A percentile compares a stretch with the other conserved stretches of the same genome.
These are phyloP conservation scores for Colletotrichum neosansevieriae DNA, from an alignment of 2,329 filamentous ascomycete species.

Conservation along the genomic window DNA sequence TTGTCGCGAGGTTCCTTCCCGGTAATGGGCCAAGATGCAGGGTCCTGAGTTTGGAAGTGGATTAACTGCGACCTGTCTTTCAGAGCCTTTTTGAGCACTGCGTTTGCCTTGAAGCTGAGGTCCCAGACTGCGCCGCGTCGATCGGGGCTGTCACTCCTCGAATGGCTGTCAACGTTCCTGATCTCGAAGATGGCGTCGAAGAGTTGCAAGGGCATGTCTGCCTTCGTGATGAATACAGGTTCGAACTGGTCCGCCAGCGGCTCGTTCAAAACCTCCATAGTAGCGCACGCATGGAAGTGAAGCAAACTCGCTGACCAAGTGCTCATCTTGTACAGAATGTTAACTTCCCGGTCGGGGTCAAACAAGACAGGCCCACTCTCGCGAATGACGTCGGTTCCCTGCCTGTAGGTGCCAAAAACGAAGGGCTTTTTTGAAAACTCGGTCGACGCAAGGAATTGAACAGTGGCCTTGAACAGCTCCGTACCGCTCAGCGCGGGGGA, in stretches of 20 bases:
- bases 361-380: slow-evolving; percentile 77
- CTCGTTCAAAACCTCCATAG: slow-evolving; percentile 81
- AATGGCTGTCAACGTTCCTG: slow-evolving; percentile 47
- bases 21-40: slow-evolving; percentile 60
- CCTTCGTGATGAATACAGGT: slow-evolving; percentile 80
- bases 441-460: slow-evolving; percentile 86
- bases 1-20: slow-evolving; percentile 3
- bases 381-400: slow-evolving; percentile 54
- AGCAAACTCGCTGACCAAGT: slow-evolving; percentile 83
- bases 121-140: slow-evolving; percentile 57
- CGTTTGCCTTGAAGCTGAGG: slow-evolving; percentile 70
- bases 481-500: slow-evolving; percentile 88
- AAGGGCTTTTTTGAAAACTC: slow-evolving; percentile 78
- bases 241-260: slow-evolving; percentile 84
- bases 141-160: slow-evolving; percentile 49
- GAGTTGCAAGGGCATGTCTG: slow-evolving; percentile 65
- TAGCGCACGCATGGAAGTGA: slow-evolving; percentile 79
- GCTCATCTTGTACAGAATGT: slow-evolving; percentile 91
- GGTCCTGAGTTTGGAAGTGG: slow-evolving; percentile 61
- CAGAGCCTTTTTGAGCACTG: slow-evolving; percentile 76
- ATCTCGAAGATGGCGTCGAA: slow-evolving; percentile 64
- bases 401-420: slow-evolving; percentile 60
- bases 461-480: slow-evolving; percentile 91
- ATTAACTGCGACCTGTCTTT: slow-evolving; percentile 80
- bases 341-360: slow-evolving; percentile 79